Percentiles rank a stretch among this genome's conserved stretches.
phyloP scores from a whole-genome alignment of 1,284 basidiomycete genomes.

The Marasmius tenuissimus region DNA sequence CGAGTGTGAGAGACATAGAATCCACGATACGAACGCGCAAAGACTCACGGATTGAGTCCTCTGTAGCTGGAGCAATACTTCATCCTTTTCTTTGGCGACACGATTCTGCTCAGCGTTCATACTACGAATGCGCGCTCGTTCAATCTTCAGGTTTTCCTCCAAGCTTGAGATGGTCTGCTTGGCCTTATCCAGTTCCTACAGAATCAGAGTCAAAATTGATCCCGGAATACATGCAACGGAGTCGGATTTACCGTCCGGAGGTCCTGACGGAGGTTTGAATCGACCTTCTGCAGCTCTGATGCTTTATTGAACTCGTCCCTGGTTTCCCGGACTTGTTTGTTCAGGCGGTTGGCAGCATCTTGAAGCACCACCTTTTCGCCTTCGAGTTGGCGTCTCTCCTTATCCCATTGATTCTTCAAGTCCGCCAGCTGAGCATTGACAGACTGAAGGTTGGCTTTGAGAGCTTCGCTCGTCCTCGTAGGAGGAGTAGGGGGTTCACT shows the following conservation, averaged over 20 bases:
- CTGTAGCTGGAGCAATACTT: slow-evolving; percentile 58
- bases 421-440: slow-evolving; percentile 62
- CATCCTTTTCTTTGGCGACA: slow-evolving; percentile 61
- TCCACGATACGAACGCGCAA: neutral
- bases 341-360: slow-evolving; percentile 64
- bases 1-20: neutral
- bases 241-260: slow-evolving; percentile 52
- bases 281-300: slow-evolving; percentile 48
- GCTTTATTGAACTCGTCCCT: slow-evolving; percentile 56
- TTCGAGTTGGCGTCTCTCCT: slow-evolving; percentile 58
- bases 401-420: slow-evolving; percentile 68
- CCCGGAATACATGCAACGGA: neutral
- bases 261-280: slow-evolving; percentile 45
- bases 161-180: slow-evolving; percentile 64
- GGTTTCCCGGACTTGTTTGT: slow-evolving; percentile 54
- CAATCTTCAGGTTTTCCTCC: slow-evolving; percentile 64
- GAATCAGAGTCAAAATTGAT: slow-evolving; percentile 3
- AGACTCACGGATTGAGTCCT: slow-evolving; percentile 64
- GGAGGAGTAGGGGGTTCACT: slow-evolving; percentile 64
- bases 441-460: slow-evolving; percentile 54
- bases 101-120: slow-evolving; percentile 63
- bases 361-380: slow-evolving; percentile 72
- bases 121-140: slow-evolving; percentile 61
- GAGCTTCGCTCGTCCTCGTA: slow-evolving; percentile 59
- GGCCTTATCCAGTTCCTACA: slow-evolving; percentile 69